Base-by-base conservation (phyloP, 139 green algal species). In the Dunaliella primolecta region DNA sequence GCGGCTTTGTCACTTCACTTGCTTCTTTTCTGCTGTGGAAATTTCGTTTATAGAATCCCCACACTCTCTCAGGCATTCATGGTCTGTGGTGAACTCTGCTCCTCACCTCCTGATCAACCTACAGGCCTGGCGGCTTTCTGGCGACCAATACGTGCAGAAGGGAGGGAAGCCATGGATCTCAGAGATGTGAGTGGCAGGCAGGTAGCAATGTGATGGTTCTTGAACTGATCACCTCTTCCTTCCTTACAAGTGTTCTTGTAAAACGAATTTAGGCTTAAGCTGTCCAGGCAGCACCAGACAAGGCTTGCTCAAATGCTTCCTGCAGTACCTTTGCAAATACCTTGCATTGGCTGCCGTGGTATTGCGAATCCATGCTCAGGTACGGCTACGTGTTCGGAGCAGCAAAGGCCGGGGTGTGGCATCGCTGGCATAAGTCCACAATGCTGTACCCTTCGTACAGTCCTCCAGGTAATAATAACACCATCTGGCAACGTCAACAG, bases 381-480 rank as follows among this genome's bases (percentile, higher is more conserved):
- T 97, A 98, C 81, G 95, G 95, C 30, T 98, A 98, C 86, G 91
- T 87, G 3, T 98, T 94, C 70, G 95, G 87, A 1, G 91, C 87
- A 81, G 81, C 87, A 3, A 92, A 94, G 81, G 86, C 96, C 94
- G 93, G 95, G 95, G 74, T 95, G 95, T 75, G 37, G 37, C 24
- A 35, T 37, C 27, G 31, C 2, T 38, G 79, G 38, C 37, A 36
- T 2, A 36, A 23, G 30, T 86, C 76, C 23, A 89, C 89, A 1
- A 97, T 97, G 94, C 89, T 97, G 32, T 98, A 98, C 85, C 95
- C 95, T 0, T 89, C 88, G 2, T 97, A 98, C 81, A 71, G 89
- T 37, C 89, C 89, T 15, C 78, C 78, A 70, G 35, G 78, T 82
- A 33, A n/a, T n/a, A n/a, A n/a, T n/a, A n/a, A n/a, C n/a, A n/a